Conservation (phyloP, 495 filamentous ascomycete genomes). For the Endocarpon pusillum region DNA sequence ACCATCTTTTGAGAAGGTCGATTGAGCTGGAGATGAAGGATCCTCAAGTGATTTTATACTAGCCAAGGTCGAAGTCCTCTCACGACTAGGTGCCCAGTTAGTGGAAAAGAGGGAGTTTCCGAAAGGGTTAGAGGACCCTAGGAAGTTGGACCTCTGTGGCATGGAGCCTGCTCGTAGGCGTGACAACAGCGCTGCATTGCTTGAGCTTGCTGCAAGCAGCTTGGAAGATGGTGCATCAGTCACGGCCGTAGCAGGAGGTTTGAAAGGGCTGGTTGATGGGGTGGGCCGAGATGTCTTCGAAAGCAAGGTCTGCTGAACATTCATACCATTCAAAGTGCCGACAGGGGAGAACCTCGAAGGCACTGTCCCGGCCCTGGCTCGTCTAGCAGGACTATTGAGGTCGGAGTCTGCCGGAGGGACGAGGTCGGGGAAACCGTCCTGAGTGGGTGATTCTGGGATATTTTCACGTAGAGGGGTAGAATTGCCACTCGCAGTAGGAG, state of each 20-base stretch:
- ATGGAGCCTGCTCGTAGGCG: slow-evolving; percentile 87
- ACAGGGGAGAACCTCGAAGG: slow-evolving; percentile 81
- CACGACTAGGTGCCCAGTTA: slow-evolving; percentile 59
- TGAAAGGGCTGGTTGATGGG: slow-evolving; percentile 81
- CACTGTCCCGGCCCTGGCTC: slow-evolving; percentile 87
- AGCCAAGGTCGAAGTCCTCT: slow-evolving; percentile 66
- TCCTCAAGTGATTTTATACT: slow-evolving; percentile 82
- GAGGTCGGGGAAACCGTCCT: slow-evolving; percentile 88
- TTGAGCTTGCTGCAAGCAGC: slow-evolving; percentile 16
- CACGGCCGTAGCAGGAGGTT: slow-evolving; percentile 54
- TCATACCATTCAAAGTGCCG: slow-evolving; percentile 38
- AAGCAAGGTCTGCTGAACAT: slow-evolving; percentile 45
- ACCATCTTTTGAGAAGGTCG: slow-evolving; percentile 80
- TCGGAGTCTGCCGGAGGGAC: slow-evolving; percentile 42
- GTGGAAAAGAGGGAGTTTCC: slow-evolving; percentile 80
- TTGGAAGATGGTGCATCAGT: slow-evolving; percentile 43
- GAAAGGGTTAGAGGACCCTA: slow-evolving; percentile 51
- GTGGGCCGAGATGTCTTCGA: slow-evolving; percentile 76
- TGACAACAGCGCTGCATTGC: slow-evolving; percentile 58
- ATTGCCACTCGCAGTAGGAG: slow-evolving; percentile 85
- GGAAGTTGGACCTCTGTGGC: slow-evolving; percentile 66
- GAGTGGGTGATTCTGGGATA: slow-evolving; percentile 88
- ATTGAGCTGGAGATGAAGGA: slow-evolving; percentile 74
- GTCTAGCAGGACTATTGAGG: slow-evolving; percentile 41
- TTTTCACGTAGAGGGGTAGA: slow-evolving; percentile 93